A percentile compares a stretch with the other conserved stretches of the same genome.
Evolutionary conservation across 176 grass and related monocot genomes (phyloP).

Genomic region (Oryza officinalis): DNA sequence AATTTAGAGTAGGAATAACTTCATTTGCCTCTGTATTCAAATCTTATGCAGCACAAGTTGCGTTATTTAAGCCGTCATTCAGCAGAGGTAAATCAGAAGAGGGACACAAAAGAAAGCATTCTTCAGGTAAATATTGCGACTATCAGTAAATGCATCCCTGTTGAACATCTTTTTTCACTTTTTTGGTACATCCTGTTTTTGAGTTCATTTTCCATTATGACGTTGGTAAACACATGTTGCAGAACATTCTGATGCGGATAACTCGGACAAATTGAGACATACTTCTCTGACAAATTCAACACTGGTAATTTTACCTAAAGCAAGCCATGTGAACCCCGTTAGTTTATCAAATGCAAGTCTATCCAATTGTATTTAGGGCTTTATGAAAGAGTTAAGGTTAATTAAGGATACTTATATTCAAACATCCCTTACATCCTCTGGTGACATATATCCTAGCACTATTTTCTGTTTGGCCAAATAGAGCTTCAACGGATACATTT

Average conservation of each 20-base stretch:
- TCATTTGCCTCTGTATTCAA: not conserved
- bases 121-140: constrained; percentile 42
- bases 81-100: constrained; percentile 44
- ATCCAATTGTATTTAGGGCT: constrained; percentile 24
- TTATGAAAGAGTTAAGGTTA: not conserved
- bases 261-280: constrained; percentile 36
- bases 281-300: constrained; percentile 22
- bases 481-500: not conserved
- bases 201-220: not conserved
- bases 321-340: constrained; percentile 24
- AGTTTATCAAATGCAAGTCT: constrained; percentile 41
- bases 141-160: not conserved
- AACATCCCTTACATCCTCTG: not conserved
- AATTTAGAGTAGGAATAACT: constrained; percentile 1
- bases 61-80: constrained; percentile 54
- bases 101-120: constrained; percentile 30
- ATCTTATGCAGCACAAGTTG: constrained; percentile 40
- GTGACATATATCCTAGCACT: not conserved
- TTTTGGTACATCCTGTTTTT: not conserved
- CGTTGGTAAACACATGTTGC: not conserved
- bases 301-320: constrained; percentile 1
- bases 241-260: constrained; percentile 35
- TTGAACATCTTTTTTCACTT: not conserved
- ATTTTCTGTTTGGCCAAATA: not conserved
- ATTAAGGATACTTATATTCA: constrained; percentile 1